Evolutionary conservation across 768 basidiomycete species (phyloP).

Genomic region (Lactifluus subvellereus): DNA sequence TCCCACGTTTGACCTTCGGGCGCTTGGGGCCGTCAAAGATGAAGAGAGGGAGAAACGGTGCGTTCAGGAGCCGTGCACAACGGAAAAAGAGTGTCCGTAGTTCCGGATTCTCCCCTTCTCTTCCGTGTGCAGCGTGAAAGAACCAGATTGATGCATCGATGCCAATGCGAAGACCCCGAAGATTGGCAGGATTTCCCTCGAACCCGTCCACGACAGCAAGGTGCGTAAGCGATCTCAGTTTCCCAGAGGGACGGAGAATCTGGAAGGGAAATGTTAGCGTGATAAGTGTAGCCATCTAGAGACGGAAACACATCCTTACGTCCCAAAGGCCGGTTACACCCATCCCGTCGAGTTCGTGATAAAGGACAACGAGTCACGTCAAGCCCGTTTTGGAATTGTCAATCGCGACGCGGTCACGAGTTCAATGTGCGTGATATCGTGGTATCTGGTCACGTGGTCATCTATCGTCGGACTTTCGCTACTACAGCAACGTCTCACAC

Average conservation of each 20-base stretch:
- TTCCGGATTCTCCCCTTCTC: conserved; percentile 83
- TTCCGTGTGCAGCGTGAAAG: conserved; percentile 68
- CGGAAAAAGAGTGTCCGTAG: conserved; percentile 81
- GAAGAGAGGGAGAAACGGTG: conserved; percentile 82
- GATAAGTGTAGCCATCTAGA: conserved; percentile 22
- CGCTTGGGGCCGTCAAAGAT: conserved; percentile 89
- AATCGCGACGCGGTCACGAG: too few relatives aligned
- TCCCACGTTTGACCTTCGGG: conserved; percentile 75
- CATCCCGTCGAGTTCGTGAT: neutral
- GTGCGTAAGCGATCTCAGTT: conserved; percentile 69
- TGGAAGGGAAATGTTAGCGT: conserved; percentile 27
- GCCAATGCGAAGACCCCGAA: conserved; percentile 74
- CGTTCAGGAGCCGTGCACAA: conserved; percentile 67
- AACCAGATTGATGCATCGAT: conserved; percentile 85
- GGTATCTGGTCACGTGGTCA: too few relatives aligned
- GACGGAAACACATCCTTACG: conserved; percentile 1
- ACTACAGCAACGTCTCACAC: too few relatives aligned
- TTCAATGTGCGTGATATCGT: too few relatives aligned
- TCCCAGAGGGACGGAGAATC: conserved; percentile 67
- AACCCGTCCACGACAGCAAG: conserved; percentile 74
- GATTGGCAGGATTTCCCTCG: conserved; percentile 52
- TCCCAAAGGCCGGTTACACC: conserved; percentile 25
- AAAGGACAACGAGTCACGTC: neutral
- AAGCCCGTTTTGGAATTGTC: too few relatives aligned
- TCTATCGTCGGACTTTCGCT: too few relatives aligned